phyloP scores from a whole-genome alignment of 306 rosid species.

The Abrus precatorius region DNA sequence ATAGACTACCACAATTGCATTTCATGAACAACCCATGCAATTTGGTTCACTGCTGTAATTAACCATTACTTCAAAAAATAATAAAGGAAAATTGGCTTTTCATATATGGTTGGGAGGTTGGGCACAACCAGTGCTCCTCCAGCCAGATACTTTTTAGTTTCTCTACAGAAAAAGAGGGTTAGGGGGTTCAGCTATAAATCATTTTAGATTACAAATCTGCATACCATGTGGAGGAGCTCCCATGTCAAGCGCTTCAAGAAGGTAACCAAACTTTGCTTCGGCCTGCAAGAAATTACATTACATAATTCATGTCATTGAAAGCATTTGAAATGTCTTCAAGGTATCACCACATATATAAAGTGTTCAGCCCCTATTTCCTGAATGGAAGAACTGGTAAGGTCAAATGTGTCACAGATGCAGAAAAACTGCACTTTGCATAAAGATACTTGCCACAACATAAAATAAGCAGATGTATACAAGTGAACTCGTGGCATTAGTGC shows the following conservation, averaged over 20 bases:
- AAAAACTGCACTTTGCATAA: background rate
- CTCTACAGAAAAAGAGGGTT: background rate
- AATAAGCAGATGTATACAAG: slow-evolving; percentile 1
- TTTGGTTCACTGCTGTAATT: slow-evolving; percentile 12
- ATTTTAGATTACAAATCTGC: slow-evolving; percentile 32
- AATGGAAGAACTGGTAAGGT: background rate
- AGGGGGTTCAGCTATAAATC: background rate
- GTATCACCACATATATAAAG: background rate
- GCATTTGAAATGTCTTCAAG: slow-evolving; percentile 13
- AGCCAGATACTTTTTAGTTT: slow-evolving; percentile 6
- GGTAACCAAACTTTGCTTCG: slow-evolving; percentile 93
- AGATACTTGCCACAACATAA: background rate
- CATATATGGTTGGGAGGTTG: background rate
- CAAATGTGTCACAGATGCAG: slow-evolving; percentile 9
- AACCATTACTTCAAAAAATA: background rate
- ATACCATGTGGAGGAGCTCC: slow-evolving; percentile 99
- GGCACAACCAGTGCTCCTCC: slow-evolving; percentile 7
- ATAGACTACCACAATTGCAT: background rate
- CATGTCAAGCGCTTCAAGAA: slow-evolving; percentile 98
- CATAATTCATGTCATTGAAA: slow-evolving; percentile 38
- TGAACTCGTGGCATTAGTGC: slow-evolving; percentile 13
- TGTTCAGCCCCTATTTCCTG: slow-evolving; percentile 17
- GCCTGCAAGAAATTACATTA: slow-evolving; percentile 65
- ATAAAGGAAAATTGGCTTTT: background rate
- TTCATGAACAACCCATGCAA: background rate